Conservation (phyloP, 306 rosid genomes). For the Cucurbita moschata region DNA sequence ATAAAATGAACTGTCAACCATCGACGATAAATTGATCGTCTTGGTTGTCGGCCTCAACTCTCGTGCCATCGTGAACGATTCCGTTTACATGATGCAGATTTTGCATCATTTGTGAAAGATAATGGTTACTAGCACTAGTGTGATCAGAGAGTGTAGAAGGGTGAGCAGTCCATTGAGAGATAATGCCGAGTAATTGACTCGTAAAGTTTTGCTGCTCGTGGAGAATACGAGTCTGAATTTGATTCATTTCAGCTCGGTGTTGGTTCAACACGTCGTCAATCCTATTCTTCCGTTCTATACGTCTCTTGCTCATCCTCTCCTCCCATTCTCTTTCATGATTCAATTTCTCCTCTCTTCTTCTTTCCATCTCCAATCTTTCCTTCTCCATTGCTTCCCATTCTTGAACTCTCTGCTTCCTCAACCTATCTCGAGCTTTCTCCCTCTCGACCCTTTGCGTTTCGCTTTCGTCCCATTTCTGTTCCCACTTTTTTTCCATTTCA, state of each 20-base stretch:
- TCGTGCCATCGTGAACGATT: constrained; percentile 62
- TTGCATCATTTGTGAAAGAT: constrained; percentile 92
- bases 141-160: constrained; percentile 78
- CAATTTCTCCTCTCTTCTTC: constrained; percentile 69
- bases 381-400: constrained; percentile 71
- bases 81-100: constrained; percentile 83
- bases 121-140: constrained; percentile 76
- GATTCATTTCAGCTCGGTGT: constrained; percentile 77
- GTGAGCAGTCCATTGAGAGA: constrained; percentile 88
- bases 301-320: constrained; percentile 64
- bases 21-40: constrained; percentile 89
- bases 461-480: constrained; percentile 48
- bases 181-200: constrained; percentile 62
- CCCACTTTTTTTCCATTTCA: constrained; percentile 60
- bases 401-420: constrained; percentile 49
- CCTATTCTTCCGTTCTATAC: constrained; percentile 79
- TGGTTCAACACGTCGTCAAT: constrained; percentile 59
- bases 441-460: constrained; percentile 45
- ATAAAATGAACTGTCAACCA: constrained; percentile 24
- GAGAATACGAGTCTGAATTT: constrained; percentile 73
- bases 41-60: constrained; percentile 90
- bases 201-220: constrained; percentile 84
- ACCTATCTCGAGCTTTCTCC: constrained; percentile 41
- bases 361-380: constrained; percentile 65
- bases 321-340: constrained; percentile 58